Evolutionary conservation across 2,329 filamentous ascomycete genomes (phyloP), one percentile per base, ranked within the genome.

Genomic region (Exophiala alcalophila): DNA sequence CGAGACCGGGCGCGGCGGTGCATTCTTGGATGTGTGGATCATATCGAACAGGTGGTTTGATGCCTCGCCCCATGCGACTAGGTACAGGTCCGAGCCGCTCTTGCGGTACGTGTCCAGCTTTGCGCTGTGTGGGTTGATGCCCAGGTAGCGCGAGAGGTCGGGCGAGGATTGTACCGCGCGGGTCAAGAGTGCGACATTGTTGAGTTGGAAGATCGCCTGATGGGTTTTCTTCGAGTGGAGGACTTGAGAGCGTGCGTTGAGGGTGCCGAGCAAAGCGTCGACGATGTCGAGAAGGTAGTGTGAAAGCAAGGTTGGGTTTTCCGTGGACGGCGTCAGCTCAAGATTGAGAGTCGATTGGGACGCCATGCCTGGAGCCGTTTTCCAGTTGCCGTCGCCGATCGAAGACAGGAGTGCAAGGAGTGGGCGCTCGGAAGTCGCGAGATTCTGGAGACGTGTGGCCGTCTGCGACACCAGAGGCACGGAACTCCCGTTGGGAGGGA

Each of bases 231-330:
- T 80, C 59, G 90, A 89, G 44, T 92, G 77, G 29, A 92, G 63
- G 6, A 76, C 61, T 20, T 83, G 80, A 4, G 83, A 81, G 52
- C 89, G 92, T 47, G 77, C 72, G 50, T 94, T 86, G 8, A 97
- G 72, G 6, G 83, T 77, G 19, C 74, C 74, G 51, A 97, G 76
- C 15, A 97, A 74, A 2, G 80, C 74, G 41, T 97, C 89, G 50
- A 97, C 83, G 21, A 87, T 91, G 65, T 98, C 92, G 15, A 83
- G 74, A 55, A 88, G 86, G 62, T 97, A 98, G 61, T 94, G 83
- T 1, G 85, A 84, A 56, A 98, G 89, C 11, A 98, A 81, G 40
- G 91, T 82, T 15, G 52, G 53, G 52, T 82, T 81, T 20, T 90
- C 90, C 10, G 71, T 72, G 5, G 77, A 78, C 3, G 75, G 75